Percentiles rank a stretch among this genome's conserved stretches.
phyloP scores from a whole-genome alignment of 495 filamentous ascomycete genomes.

The Chaetomium fimeti region DNA sequence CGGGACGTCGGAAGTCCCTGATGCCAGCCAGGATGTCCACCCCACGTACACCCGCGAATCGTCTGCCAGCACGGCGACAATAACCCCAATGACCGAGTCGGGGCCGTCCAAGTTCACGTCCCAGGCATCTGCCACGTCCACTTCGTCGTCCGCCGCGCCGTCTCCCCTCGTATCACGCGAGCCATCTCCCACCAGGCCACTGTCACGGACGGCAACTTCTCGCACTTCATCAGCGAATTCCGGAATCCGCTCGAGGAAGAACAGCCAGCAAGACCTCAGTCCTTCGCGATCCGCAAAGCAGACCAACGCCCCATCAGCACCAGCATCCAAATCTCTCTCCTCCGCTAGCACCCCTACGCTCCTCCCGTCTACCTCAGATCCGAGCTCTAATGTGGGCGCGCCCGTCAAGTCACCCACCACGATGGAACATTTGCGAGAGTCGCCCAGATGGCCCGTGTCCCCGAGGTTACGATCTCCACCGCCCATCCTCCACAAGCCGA shows the following conservation, averaged over 20 bases:
- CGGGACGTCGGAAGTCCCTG: constrained; percentile 24
- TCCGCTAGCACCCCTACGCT: constrained; percentile 60
- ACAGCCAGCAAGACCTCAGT: constrained; percentile 64
- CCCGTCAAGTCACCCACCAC: constrained; percentile 59
- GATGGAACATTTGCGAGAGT: constrained; percentile 54
- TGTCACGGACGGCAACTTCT: constrained; percentile 31
- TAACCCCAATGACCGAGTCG: constrained; percentile 44
- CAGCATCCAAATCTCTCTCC: constrained; percentile 61
- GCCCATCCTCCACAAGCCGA: constrained; percentile 50
- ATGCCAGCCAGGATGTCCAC: constrained; percentile 15
- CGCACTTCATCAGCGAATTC: constrained; percentile 35
- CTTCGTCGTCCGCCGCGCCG: constrained; percentile 48
- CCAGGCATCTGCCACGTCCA: constrained; percentile 40
- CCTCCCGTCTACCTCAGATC: constrained; percentile 56
- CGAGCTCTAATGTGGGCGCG: constrained; percentile 51
- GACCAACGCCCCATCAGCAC: constrained; percentile 56
- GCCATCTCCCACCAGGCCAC: constrained; percentile 48
- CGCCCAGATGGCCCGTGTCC: constrained; percentile 64
- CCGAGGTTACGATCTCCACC: constrained; percentile 68
- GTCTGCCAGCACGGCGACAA: constrained; percentile 40
- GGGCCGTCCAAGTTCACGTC: constrained; percentile 33
- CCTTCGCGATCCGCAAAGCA: constrained; percentile 58
- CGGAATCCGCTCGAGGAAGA: constrained; percentile 63
- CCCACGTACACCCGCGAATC: constrained; percentile 38
- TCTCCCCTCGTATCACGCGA: constrained; percentile 53